Percentiles rank a stretch among this genome's conserved stretches.
Conservation (phyloP, 495 filamentous ascomycete genomes). For the Penicillium odoratum region DNA sequence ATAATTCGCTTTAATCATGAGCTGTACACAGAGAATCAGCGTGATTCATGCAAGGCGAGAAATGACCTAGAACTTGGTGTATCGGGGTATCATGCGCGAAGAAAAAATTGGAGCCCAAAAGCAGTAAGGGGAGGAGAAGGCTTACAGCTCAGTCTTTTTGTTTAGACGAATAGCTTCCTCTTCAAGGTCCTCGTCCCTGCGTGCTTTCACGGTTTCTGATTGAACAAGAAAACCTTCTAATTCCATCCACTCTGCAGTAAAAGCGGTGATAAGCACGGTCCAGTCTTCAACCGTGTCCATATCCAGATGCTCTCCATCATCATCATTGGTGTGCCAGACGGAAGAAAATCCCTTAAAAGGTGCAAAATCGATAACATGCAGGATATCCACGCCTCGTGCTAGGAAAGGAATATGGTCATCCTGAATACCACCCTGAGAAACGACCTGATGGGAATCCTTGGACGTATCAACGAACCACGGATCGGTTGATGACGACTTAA, state of each 20-base stretch:
- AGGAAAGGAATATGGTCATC: conserved; percentile 95
- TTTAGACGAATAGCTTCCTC: conserved; percentile 21
- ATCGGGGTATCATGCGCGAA: conserved; percentile 1
- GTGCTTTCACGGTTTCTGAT: not conserved
- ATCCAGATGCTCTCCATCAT: conserved; percentile 87
- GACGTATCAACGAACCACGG: conserved; percentile 53
- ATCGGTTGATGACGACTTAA: conserved; percentile 46
- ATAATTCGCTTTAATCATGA: conserved; percentile 1
- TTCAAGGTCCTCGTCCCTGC: conserved; percentile 17
- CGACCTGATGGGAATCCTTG: conserved; percentile 52
- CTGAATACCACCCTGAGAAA: conserved; percentile 52
- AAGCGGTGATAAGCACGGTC: conserved; percentile 76
- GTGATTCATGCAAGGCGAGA: not conserved
- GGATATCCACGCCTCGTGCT: conserved; percentile 75
- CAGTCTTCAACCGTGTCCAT: conserved; percentile 83
- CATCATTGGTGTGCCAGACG: conserved; percentile 84
- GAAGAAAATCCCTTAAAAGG: conserved; percentile 59
- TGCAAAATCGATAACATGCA: conserved; percentile 81
- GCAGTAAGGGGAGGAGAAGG: conserved; percentile 21
- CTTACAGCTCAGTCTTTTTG: conserved; percentile 51
- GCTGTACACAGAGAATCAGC: conserved; percentile 10
- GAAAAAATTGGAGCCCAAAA: not conserved
- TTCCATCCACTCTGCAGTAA: conserved; percentile 93
- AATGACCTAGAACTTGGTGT: not conserved
- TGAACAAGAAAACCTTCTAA: conserved; percentile 59